These are phyloP conservation scores for Beverwykella pulmonaria DNA, from an alignment of 495 filamentous ascomycete species.

Conservation along the genomic window DNA sequence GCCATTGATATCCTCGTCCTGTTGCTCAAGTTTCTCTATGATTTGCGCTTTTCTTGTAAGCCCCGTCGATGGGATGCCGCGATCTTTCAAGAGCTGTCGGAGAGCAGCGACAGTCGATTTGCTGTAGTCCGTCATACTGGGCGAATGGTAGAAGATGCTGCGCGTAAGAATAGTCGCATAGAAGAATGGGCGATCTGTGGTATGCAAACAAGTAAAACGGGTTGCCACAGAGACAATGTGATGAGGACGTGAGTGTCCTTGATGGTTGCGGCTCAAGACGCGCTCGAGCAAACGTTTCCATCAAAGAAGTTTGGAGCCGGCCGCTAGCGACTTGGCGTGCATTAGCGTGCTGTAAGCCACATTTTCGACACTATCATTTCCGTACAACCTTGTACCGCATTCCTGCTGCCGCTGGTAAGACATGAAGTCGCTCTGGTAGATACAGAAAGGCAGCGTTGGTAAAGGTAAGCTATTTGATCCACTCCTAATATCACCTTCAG, in stretches of 20 bases:
- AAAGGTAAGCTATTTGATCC: no score
- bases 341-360: not conserved
- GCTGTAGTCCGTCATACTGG: conserved; percentile 44
- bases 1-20: conserved; percentile 31
- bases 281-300: not conserved
- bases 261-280: not conserved
- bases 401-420: no score
- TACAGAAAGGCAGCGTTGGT: no score
- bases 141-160: not conserved
- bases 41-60: conserved; percentile 47
- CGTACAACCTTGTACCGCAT: no score
- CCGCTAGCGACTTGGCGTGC: not conserved
- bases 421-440: no score
- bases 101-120: conserved; percentile 45
- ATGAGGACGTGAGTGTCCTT: not conserved
- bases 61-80: conserved; percentile 45
- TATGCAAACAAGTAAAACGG: not conserved
- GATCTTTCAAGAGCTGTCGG: conserved; percentile 43
- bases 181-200: not conserved
- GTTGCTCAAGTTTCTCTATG: conserved; percentile 43
- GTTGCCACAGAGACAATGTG: not conserved
- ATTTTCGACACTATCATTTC: no score
- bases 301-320: not conserved
- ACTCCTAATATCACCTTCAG: no score
- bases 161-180: not conserved